phyloP scores from a whole-genome alignment of 2,329 filamentous ascomycete species.

The Exserohilum turcica region DNA sequence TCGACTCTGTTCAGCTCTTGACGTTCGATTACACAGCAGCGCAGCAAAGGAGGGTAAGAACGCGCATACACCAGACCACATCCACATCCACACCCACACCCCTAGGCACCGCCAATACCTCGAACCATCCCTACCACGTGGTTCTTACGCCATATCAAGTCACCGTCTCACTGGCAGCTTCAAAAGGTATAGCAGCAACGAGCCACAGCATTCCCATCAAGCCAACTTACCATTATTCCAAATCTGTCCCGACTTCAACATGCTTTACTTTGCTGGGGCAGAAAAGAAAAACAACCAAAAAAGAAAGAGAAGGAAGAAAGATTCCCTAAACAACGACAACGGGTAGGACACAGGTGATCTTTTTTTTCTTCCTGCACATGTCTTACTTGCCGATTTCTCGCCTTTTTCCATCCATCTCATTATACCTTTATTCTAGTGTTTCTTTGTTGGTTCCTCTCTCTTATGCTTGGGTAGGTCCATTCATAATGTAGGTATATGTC shows the following conservation, averaged over 20 bases:
- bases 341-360: background rate
- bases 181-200: background rate
- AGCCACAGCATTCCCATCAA: background rate
- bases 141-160: background rate
- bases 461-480: background rate
- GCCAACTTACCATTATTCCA: too few relatives aligned
- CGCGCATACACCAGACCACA: background rate
- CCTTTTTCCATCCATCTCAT: too few relatives aligned
- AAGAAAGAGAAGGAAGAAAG: background rate
- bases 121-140: background rate
- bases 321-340: background rate
- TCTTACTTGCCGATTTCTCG: background rate
- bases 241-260: background rate
- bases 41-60: conserved; percentile 34
- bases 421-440: background rate
- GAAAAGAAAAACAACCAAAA: too few relatives aligned
- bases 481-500: background rate
- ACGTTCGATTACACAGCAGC: conserved; percentile 23
- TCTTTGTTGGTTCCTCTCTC: background rate
- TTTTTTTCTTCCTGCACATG: background rate
- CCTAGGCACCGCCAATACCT: background rate
- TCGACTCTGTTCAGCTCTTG: conserved; percentile 24
- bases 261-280: background rate
- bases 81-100: background rate
- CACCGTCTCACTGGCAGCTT: background rate